Evolutionary conservation across 163 green algal genomes (phyloP), one percentile per base, ranked within the genome.

Genomic region (Scenedesmus sp.): DNA sequence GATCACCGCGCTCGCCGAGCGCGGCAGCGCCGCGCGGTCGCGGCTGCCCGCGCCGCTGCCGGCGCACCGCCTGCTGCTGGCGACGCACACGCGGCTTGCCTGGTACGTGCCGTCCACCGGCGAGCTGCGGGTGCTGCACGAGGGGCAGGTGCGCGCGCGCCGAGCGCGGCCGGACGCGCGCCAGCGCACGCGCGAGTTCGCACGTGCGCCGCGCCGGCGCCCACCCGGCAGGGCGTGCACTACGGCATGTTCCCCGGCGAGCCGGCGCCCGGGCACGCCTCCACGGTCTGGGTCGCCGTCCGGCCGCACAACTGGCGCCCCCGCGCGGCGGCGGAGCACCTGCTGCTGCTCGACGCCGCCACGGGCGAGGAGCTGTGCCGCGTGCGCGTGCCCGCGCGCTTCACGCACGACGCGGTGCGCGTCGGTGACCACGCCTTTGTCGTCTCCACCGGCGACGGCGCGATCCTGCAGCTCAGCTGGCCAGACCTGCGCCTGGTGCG

Each of bases 301-400:
- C 81, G 89, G 11, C 89, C 90, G 22, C 86, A 92, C 83, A 91
- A 91, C 83, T 93, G 82, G 86, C 78, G 82, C 28, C 86, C 83
- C 0, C 62, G 73, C 13, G 85, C 20, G 24, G 72, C 63, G 57
- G 42, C 76, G n/a, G 90, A 94, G 78, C 65, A 75, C 58, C 77
- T 94, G 63, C 47, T 94, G 20, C 60, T 92, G 33, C 48, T 94
- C 10, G 78, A 89, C 45, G 39, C 83, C 3, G 71, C 84, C 2
- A 87, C 75, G 75, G 85, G 80, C 4, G 15, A 78, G 31, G 80
- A 87, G 82, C 48, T 89, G 39, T 31, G 28, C 3, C 57, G 83
- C 2, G 75, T 88, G 39, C 36, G 76, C n/a, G 53, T 91, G 0
- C 28, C 75, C 14, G 83, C 77, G 13, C 75, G 75, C 54, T 93